Evolutionary conservation across 352 stramenopile species (phyloP).

Genomic region (Phytopythium ostracodes): DNA sequence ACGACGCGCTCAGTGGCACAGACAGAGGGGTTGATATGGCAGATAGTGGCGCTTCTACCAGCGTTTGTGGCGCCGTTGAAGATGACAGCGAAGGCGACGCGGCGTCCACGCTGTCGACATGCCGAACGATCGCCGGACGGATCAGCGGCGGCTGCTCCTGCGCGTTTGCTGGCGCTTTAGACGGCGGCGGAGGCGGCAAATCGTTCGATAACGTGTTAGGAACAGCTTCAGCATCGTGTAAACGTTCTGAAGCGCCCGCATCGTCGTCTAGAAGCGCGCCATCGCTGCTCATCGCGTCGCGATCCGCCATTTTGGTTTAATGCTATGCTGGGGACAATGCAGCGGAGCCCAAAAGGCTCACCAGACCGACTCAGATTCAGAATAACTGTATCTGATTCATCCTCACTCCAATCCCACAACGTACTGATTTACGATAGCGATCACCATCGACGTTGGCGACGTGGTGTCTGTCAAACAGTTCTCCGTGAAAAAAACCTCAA

Average conservation of each 20-base stretch:
- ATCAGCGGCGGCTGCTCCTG: neutral
- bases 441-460: neutral
- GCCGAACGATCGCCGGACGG: constrained; percentile 1
- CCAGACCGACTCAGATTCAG: neutral
- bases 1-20: neutral
- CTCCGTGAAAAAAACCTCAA: neutral
- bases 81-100: neutral
- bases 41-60: neutral
- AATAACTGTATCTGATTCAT: neutral
- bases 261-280: neutral
- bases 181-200: neutral
- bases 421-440: too few relatives aligned
- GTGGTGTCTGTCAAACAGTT: neutral
- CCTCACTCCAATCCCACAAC: too few relatives aligned
- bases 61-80: neutral
- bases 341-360: too few relatives aligned
- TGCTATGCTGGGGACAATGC: too few relatives aligned
- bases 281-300: neutral
- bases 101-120: neutral
- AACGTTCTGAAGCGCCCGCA: neutral
- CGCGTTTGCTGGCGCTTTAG: neutral
- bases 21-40: neutral
- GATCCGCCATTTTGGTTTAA: neutral
- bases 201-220: neutral
- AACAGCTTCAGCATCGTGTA: neutral